Evolutionary conservation across 2,329 filamentous ascomycete genomes (phyloP), one percentile per base, ranked within the genome.

Genomic region (Colletotrichum simmondsii): DNA sequence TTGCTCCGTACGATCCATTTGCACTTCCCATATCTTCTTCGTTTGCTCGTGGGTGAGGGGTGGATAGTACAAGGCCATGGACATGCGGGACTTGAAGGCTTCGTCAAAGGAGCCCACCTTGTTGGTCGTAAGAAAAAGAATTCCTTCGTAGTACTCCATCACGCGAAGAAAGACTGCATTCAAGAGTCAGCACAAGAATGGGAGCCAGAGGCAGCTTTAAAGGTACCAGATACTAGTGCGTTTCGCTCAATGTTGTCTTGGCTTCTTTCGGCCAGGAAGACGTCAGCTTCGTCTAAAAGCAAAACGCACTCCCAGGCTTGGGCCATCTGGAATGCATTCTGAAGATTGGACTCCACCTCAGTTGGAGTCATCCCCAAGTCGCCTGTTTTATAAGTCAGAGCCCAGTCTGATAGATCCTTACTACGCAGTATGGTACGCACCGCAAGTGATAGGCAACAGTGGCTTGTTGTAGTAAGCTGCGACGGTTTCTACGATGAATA

Each of bases 221-320:
- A 66, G 37, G 19, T 22, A 70, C 70, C 70, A 2, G 71, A 69
- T 1, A 70, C 71, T 1, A 70, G 22, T 0, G 59, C 71, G 4
- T 73, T 73, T 1, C 66, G 5, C 22, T 37, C 66, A 16, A 73
- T 64, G 4, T 61, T 70, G 14, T 94, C 74, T 65, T 77, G 77
- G 46, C 76, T 93, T 1, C 95, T 91, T 81, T 94, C 93, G 84
- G 97, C 94, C 14, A 97, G 85, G 7, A 69, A 72, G 2, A 69
- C 59, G 3, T 72, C 69, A 1, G 69, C 69, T n/a, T 72, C 66
- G 5, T 72, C 70, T 3, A 72, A 37, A 1, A 72, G 28, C 0
- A 73, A 60, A 14, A 72, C 56, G 10, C 75, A 76, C 0, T 70
- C 75, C 75, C 76, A 77, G 1, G 32, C 52, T 4, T 65, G 68